Base-by-base conservation (phyloP, 371 early-diverging fungal species). In the Mucor mucedo region DNA sequence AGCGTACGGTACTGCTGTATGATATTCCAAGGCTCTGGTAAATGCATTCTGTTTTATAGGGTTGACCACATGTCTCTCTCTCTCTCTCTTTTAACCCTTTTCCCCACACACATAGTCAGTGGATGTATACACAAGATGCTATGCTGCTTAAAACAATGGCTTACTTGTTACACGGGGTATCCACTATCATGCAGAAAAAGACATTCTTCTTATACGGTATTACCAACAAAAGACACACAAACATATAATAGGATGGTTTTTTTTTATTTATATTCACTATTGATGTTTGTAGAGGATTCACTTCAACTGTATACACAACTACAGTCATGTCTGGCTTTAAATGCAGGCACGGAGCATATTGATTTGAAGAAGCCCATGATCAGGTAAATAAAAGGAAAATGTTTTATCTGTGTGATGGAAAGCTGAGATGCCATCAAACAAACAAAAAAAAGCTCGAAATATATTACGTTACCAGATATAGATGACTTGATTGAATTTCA, bases 21-120 rank as follows among this genome's bases (percentile, higher is more conserved):
- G 48, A 68, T 30, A 49, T 60, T 2, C 38, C 63, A 11, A 63
- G 59, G 30, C 29, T 55, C 59, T 68, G 69, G 69, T 68, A 68
- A 21, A 21, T 21, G 21, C 2, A 42, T 42, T 42, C 0, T 13
- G 42, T 13, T 13, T 4, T 42, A 8, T 39, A 10, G n/a, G n/a
- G 3, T 13, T 42, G 42, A 8, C 5, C 16, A 44, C 16, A n/a
- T n/a, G 16, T 44, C 44, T 21, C 8, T 21, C 21, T 47, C 2
- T 44, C 44, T 21, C 8, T 21, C 21, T 47, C 2, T n/a, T n/a
- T 44, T 5, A 10, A 14, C 5, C 2, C 44, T 9, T 42, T 9
- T 6, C 6, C 29, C 14, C 4, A 35, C 6, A 6, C 4, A 30
- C n/a, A 38, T 40, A 50, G 50, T 50, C 13, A 49, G 3, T 58